Percentiles rank a stretch among this genome's conserved stretches.
Evolutionary conservation across 257 asterid species (phyloP).

Genomic region (Mentha longifolia): DNA sequence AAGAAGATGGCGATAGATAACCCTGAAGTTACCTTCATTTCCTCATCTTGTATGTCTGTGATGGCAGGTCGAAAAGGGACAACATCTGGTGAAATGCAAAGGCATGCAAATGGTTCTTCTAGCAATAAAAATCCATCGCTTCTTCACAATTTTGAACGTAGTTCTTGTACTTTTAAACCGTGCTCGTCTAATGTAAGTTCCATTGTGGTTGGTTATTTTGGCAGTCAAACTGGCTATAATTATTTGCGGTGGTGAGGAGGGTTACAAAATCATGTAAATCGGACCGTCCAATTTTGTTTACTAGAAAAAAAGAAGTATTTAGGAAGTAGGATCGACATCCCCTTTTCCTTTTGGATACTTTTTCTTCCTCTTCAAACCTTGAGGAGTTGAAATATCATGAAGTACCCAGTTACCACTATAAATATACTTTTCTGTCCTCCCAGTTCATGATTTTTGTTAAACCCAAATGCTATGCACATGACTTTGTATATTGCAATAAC

Average conservation of each 20-base stretch:
- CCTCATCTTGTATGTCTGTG: constrained; percentile 32
- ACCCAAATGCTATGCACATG: not conserved
- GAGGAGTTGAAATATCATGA: constrained; percentile 20
- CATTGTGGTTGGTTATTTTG: constrained; percentile 17
- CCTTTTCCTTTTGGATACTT: not conserved
- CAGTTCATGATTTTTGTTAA: not conserved
- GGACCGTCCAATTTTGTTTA: constrained; percentile 20
- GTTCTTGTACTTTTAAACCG: constrained; percentile 48
- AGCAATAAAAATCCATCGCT: constrained; percentile 37
- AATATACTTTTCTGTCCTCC: constrained; percentile 7
- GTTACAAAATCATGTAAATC: constrained; percentile 2
- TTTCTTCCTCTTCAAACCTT: constrained; percentile 8
- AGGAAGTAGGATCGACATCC: constrained; percentile 9
- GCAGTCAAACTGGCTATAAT: constrained; percentile 18
- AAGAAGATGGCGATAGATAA: constrained; percentile 20
- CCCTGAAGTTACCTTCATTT: constrained; percentile 29
- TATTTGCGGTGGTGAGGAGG: constrained; percentile 22
- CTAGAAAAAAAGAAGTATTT: constrained; percentile 25
- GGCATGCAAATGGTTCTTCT: constrained; percentile 39
- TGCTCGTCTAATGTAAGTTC: constrained; percentile 73
- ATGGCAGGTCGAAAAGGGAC: constrained; percentile 47
- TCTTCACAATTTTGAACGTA: constrained; percentile 42
- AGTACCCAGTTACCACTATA: not conserved
- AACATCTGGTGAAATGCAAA: constrained; percentile 42
- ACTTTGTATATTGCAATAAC: not conserved